Evolutionary conservation across 2,329 filamentous ascomycete genomes (phyloP).

Genomic region (Leptographium lundbergii): DNA sequence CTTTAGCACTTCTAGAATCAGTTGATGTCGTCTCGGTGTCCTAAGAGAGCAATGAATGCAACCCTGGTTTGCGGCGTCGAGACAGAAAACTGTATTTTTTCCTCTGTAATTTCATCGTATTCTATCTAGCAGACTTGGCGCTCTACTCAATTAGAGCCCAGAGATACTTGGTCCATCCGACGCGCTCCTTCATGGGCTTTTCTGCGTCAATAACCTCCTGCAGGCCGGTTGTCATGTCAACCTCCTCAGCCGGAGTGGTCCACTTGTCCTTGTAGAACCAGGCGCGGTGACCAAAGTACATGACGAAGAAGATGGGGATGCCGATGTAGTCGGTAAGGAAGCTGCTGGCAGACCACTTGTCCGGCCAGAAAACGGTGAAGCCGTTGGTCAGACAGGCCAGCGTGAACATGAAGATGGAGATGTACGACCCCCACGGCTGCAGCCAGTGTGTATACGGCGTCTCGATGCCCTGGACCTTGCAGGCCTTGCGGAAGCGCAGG

Average conservation of each 20-base stretch:
- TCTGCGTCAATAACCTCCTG: constrained; percentile 1
- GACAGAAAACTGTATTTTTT: neutral
- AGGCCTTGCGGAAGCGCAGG: constrained; percentile 54
- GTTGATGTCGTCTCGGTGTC: too few species aligned
- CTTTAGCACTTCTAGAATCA: too few species aligned
- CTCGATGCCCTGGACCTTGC: constrained; percentile 50
- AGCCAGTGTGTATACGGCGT: constrained; percentile 51
- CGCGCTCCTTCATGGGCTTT: neutral
- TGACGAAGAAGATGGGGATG: constrained; percentile 11
- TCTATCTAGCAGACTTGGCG: neutral
- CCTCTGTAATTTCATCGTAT: neutral
- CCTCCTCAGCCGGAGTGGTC: neutral
- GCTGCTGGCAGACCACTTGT: constrained; percentile 21
- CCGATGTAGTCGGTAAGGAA: constrained; percentile 25
- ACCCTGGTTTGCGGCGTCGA: too few species aligned
- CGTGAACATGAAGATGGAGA: constrained; percentile 38
- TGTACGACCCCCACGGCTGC: constrained; percentile 51
- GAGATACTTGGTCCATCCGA: neutral
- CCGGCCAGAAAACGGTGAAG: constrained; percentile 17
- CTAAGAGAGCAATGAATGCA: too few species aligned
- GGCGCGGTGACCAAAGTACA: constrained; percentile 28
- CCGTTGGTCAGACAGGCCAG: constrained; percentile 18
- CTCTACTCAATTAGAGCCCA: constrained; percentile 1
- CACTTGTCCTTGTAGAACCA: constrained; percentile 6
- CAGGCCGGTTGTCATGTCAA: constrained; percentile 1